Percentiles rank a stretch among this genome's conserved stretches.
phyloP scores from a whole-genome alignment of 768 basidiomycete species.

The Pleurotus citrinopileatus region DNA sequence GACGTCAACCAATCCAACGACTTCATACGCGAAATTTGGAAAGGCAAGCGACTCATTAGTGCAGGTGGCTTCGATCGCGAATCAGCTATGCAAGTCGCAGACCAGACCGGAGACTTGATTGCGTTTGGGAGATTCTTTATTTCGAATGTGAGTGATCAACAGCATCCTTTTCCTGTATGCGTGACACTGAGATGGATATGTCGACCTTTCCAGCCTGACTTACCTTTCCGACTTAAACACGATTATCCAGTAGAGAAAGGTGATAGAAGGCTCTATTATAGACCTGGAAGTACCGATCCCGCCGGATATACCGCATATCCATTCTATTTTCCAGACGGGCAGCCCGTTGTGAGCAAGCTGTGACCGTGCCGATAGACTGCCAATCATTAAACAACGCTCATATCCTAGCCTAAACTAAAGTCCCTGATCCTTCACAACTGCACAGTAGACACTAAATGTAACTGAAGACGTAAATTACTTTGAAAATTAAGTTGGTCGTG shows the following conservation, averaged over 20 bases:
- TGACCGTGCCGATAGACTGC: too few species aligned
- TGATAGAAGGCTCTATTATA: constrained; percentile 27
- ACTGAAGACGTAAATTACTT: too few species aligned
- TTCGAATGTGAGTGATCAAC: constrained; percentile 34
- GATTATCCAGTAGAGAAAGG: constrained; percentile 22
- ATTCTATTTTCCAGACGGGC: constrained; percentile 10
- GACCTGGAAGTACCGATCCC: constrained; percentile 17
- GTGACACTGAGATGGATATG: neutral
- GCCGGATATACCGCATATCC: constrained; percentile 30
- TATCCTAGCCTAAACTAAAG: too few species aligned
- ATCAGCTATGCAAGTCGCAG: constrained; percentile 24
- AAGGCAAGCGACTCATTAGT: constrained; percentile 23
- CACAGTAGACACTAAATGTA: too few species aligned
- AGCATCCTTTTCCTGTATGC: neutral
- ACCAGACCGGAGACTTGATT: constrained; percentile 21
- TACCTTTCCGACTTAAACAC: constrained; percentile 26
- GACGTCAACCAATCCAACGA: constrained; percentile 16
- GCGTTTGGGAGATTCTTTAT: constrained; percentile 34
- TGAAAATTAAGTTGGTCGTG: too few species aligned
- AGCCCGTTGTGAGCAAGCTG: neutral
- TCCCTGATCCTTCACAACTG: too few species aligned
- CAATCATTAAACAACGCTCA: too few species aligned
- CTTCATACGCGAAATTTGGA: constrained; percentile 24
- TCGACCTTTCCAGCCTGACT: constrained; percentile 25
- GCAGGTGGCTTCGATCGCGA: constrained; percentile 31